Base-by-base conservation (phyloP, 768 basidiomycete genomes). In the Strobilomyces confusus region DNA sequence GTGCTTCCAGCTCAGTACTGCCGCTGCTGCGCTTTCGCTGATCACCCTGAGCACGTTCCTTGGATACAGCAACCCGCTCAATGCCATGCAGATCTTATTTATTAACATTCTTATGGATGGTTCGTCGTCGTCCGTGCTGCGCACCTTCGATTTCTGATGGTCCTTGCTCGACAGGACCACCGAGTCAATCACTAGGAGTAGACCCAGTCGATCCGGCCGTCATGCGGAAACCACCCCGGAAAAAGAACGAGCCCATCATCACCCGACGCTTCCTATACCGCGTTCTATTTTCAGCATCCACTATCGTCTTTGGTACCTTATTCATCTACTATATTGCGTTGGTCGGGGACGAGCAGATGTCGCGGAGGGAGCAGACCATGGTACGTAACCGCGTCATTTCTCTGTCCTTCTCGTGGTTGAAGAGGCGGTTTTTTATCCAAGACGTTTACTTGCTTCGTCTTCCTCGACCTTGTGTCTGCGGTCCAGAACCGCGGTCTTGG, bases 71-170 rank as follows among this genome's bases (percentile, higher is more conserved):
- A 98, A 95, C 64, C 95, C 95, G 4, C 78, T 98, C 57, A 98
- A 98, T 63, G 87, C 95, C 4, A 98, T 98, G 94, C 94, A 98
- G 69, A 98, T 98, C 63, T 73, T 98, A n/a, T 98, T 97, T 68
- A 98, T 98, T 65, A 98, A 98, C 72, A 97, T 98, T 66, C 80
- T 98, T 44, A 98, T 98, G 95, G 95, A 98, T 59, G 94, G 93
- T 87, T 52, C 32, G 79, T 70, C 17, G 36, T 32, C 7, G 2
- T 20, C 23, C 54, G 48, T 46, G 4, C 19, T 42, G 2, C 26
- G 9, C 19, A 33, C 23, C 37, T 23, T 33, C 51, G 19, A 30
- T 48, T 30, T 14, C 32, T 56, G 8, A 32, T 37, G 17, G 33
- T 20, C 29, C 12, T 26, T 48, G 34, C 5, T 38, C 58, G 52